A percentile compares a stretch with the other conserved stretches of the same genome.
Evolutionary conservation across 176 grass and related monocot species (phyloP).

Genomic region (Carex pumila): DNA sequence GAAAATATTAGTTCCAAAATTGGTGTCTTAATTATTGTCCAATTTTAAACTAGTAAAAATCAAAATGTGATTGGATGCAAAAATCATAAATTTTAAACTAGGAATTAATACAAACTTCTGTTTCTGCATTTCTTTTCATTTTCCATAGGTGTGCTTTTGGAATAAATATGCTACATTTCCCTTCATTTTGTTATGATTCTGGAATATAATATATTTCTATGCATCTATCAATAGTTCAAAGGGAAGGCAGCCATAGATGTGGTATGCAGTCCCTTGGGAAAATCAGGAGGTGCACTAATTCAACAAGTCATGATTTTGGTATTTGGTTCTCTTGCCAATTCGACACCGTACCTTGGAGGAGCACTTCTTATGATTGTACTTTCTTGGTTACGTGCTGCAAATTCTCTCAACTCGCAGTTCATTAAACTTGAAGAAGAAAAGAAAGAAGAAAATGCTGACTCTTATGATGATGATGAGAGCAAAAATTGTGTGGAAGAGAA

Average conservation of each 20-base stretch:
- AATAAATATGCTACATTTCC: too few species aligned
- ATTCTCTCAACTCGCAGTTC: conserved; percentile 73
- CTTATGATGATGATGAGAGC: neutral
- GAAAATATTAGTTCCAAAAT: neutral
- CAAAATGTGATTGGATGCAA: neutral
- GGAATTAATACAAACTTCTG: too few species aligned
- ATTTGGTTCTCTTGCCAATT: conserved; percentile 83
- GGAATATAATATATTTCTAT: neutral
- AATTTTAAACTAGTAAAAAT: neutral
- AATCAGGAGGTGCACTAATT: conserved; percentile 71
- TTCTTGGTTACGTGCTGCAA: conserved; percentile 50
- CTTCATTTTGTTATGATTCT: neutral
- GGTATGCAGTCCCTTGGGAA: conserved; percentile 86
- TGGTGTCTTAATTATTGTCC: neutral
- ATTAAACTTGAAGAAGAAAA: neutral
- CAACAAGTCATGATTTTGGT: conserved; percentile 82
- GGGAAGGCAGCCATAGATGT: conserved; percentile 92
- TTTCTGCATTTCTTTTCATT: neutral
- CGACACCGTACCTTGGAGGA: conserved; percentile 77
- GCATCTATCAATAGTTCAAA: conserved; percentile 43
- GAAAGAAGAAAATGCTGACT: neutral
- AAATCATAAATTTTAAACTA: neutral
- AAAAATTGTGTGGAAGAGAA: too few species aligned
- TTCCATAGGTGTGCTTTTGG: neutral
- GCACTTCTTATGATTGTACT: conserved; percentile 68